These are phyloP conservation scores for Tetracladium setigerum DNA, from an alignment of 495 filamentous ascomycete species.

Conservation along the genomic window DNA sequence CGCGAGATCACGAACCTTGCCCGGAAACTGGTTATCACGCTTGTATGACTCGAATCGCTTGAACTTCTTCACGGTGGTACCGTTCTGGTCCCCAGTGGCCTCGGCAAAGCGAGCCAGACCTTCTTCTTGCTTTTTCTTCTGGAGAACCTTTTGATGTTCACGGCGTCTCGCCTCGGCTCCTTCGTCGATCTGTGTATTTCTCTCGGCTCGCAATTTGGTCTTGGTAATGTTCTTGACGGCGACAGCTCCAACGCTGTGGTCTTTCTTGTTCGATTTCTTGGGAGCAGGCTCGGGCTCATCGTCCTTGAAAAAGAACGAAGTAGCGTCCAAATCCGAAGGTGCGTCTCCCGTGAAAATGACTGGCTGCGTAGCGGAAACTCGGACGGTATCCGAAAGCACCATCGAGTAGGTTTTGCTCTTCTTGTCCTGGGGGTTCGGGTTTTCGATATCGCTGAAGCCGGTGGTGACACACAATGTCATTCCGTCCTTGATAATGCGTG, in stretches of 20 bases:
- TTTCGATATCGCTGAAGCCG: conserved; percentile 80
- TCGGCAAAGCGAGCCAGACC: conserved; percentile 75
- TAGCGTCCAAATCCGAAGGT: conserved; percentile 79
- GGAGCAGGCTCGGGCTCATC: conserved; percentile 60
- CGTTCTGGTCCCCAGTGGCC: conserved; percentile 76
- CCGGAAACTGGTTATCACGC: conserved; percentile 88
- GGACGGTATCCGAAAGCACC: conserved; percentile 86
- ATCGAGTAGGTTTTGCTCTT: conserved; percentile 82
- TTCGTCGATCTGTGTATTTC: conserved; percentile 76
- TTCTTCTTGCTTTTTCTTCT: conserved; percentile 78
- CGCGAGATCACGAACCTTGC: conserved; percentile 70
- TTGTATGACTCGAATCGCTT: conserved; percentile 99
- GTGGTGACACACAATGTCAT: conserved; percentile 91
- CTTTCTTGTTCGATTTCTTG: conserved; percentile 72
- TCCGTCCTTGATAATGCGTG: conserved; percentile 76
- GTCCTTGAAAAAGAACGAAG: conserved; percentile 96
- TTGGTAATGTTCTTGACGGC: conserved; percentile 89
- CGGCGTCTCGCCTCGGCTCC: conserved; percentile 81
- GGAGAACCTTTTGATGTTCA: conserved; percentile 89
- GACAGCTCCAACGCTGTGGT: conserved; percentile 71
- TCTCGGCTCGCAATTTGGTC: conserved; percentile 86
- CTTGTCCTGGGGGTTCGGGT: conserved; percentile 74
- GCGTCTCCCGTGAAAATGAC: conserved; percentile 91
- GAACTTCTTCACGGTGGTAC: conserved; percentile 90
- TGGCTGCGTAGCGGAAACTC: conserved; percentile 67